Evolutionary conservation across 2,329 filamentous ascomycete species (phyloP).

Genomic region (Phialocephala sp.): DNA sequence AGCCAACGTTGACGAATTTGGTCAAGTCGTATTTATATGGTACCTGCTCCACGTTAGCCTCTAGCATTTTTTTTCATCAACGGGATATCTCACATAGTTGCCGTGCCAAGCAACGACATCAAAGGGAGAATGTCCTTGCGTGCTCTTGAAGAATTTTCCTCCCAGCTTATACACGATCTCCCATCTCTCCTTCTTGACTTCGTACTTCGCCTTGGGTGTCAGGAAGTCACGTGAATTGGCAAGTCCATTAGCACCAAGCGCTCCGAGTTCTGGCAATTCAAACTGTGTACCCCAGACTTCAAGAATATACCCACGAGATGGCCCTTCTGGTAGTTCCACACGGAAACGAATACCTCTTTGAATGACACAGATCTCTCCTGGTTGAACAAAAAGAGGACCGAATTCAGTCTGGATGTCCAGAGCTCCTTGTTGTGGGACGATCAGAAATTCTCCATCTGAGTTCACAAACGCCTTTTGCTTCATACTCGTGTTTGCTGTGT

Average conservation of each 20-base stretch:
- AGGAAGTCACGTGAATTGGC: slow-evolving; percentile 71
- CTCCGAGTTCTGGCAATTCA: slow-evolving; percentile 67
- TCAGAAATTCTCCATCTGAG: slow-evolving; percentile 70
- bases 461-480: slow-evolving; percentile 53
- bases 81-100: slow-evolving; percentile 46
- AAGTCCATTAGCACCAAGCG: slow-evolving; percentile 67
- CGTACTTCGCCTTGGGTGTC: slow-evolving; percentile 59
- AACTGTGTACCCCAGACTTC: slow-evolving; percentile 70
- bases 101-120: slow-evolving; percentile 83
- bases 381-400: slow-evolving; percentile 58
- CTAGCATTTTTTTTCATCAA: background rate
- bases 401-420: slow-evolving; percentile 65
- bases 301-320: slow-evolving; percentile 64
- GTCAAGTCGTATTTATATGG: slow-evolving; percentile 80
- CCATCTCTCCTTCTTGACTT: slow-evolving; percentile 48
- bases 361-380: slow-evolving; percentile 69
- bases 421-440: slow-evolving; percentile 65
- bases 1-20: slow-evolving; percentile 64
- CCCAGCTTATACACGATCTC: slow-evolving; percentile 62
- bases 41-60: slow-evolving; percentile 41
- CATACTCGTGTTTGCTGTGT: slow-evolving; percentile 55
- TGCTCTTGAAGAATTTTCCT: slow-evolving; percentile 67
- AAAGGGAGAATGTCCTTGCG: slow-evolving; percentile 73
- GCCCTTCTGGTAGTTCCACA: slow-evolving; percentile 62
- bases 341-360: slow-evolving; percentile 68